Evolutionary conservation across 441 rosid genomes (phyloP).

Genomic region (Kokia cookei): DNA sequence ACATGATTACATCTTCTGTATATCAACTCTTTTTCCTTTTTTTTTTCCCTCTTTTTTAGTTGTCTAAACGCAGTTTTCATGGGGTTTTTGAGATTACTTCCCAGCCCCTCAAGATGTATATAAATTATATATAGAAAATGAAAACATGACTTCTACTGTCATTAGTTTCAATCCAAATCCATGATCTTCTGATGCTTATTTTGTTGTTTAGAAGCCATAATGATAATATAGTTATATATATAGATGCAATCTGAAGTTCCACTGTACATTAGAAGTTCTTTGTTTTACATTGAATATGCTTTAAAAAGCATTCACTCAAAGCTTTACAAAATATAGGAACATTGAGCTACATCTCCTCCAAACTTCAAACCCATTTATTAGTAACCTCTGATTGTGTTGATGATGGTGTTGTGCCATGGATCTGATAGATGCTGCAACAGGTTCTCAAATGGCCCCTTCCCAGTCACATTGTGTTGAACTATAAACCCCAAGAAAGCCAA

Average conservation of each 20-base stretch:
- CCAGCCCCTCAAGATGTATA: constrained; percentile 15
- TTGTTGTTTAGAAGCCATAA: not conserved
- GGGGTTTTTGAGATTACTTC: not conserved
- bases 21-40: not conserved
- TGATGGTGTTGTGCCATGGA: no score
- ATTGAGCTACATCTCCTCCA: constrained; percentile 15
- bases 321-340: constrained; percentile 23
- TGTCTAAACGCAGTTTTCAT: not conserved
- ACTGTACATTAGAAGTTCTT: constrained; percentile 51
- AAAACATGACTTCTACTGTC: not conserved
- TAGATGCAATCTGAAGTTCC: constrained; percentile 31
- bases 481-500: constrained; percentile 87
- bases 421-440: no score
- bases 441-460: constrained; percentile 93
- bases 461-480: constrained; percentile 89
- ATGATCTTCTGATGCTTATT: not conserved
- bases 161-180: not conserved
- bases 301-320: constrained; percentile 23
- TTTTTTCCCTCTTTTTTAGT: not conserved
- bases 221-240: constrained; percentile 6
- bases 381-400: no score
- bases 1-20: constrained; percentile 9
- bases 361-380: no score
- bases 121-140: constrained; percentile 9
- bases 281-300: constrained; percentile 31